A percentile compares a stretch with the other conserved stretches of the same genome.
These are phyloP conservation scores for Cercospora sp. DNA, from an alignment of 2,329 filamentous ascomycete genomes.

Conservation along the genomic window DNA sequence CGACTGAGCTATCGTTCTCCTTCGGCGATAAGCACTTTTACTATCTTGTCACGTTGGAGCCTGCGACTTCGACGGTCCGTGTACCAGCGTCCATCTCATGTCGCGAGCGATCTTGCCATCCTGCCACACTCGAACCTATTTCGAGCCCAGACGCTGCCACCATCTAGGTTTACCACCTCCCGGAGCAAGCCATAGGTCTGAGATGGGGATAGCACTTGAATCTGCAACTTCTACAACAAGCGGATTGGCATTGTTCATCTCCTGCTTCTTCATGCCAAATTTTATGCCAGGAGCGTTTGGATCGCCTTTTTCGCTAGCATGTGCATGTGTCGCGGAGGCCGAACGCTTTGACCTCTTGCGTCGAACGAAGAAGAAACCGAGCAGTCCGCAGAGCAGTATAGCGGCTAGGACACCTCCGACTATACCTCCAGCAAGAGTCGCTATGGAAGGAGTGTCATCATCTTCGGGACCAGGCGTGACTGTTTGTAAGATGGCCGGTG, in stretches of 20 bases:
- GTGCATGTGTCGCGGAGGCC: too few species aligned
- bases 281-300: background rate
- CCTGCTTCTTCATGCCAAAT: background rate
- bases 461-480: background rate
- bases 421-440: background rate
- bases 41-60: too few species aligned
- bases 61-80: too few species aligned
- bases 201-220: background rate
- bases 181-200: background rate
- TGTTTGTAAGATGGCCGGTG: too few species aligned
- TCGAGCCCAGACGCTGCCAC: background rate
- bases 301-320: background rate
- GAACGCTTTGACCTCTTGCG: background rate
- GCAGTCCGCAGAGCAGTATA: background rate
- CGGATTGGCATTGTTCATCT: background rate
- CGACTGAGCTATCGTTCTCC: background rate
- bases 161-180: background rate
- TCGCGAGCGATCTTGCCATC: too few species aligned
- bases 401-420: background rate
- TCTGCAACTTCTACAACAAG: background rate
- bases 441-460: background rate
- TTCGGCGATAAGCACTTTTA: background rate
- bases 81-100: too few species aligned
- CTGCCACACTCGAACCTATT: too few species aligned
- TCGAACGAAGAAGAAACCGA: background rate